Evolutionary conservation across 306 rosid species (phyloP).

Genomic region (Prosopis cineraria): DNA sequence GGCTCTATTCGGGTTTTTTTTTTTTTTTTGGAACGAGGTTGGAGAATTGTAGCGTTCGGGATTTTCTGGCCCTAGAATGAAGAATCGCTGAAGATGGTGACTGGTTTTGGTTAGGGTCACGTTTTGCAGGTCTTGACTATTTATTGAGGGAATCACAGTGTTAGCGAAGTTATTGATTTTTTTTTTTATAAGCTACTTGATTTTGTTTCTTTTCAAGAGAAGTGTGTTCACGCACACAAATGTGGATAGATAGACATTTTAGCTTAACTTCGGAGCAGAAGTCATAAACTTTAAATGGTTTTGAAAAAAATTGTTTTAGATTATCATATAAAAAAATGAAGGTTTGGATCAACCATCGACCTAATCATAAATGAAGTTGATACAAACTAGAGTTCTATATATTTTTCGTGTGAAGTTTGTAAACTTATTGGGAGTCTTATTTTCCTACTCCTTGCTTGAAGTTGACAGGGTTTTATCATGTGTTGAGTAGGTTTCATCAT

Average conservation of each 20-base stretch:
- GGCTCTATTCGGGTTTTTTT: not conserved
- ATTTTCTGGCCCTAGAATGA: not conserved
- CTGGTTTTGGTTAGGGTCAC: not conserved
- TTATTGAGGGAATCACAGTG: not conserved
- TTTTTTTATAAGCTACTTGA: not conserved
- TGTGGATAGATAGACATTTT: not conserved
- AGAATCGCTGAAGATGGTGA: not conserved
- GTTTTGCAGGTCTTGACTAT: not conserved
- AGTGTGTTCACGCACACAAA: not conserved
- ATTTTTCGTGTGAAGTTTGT: not conserved
- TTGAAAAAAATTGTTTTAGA: not conserved
- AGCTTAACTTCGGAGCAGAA: not conserved
- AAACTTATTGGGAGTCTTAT: not conserved
- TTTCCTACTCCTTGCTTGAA: constrained; percentile 16
- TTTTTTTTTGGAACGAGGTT: not conserved
- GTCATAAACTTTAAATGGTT: not conserved
- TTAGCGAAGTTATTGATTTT: not conserved
- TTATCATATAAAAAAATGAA: not conserved
- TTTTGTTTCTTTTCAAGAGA: not conserved
- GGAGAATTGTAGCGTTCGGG: not conserved
- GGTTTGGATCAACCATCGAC: not conserved
- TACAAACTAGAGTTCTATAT: not conserved
- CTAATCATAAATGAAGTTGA: not conserved
- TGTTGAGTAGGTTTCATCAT: too few species aligned
- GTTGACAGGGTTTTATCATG: constrained; percentile 23